phyloP scores from a whole-genome alignment of 805 yeast genomes.

The Scheffersomyces lignosus region DNA sequence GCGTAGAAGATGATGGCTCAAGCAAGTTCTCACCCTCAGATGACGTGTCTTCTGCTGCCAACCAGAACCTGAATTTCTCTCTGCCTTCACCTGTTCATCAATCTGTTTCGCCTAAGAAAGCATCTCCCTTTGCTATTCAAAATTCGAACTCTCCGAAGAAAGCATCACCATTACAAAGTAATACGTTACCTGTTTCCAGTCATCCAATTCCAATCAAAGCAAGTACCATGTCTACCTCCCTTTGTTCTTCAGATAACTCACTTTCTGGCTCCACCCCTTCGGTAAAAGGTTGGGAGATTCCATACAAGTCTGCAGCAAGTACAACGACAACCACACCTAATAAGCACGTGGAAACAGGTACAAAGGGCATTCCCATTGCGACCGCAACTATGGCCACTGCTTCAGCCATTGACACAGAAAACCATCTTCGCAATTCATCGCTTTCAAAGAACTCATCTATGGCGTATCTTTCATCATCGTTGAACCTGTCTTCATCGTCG shows the following conservation, averaged over 20 bases:
- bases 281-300: slow-evolving; percentile 49
- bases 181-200: not conserved
- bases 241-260: slow-evolving; percentile 5
- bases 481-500: slow-evolving; percentile 37
- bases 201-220: slow-evolving; percentile 5
- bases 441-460: slow-evolving; percentile 38
- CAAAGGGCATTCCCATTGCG: slow-evolving; percentile 21
- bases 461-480: slow-evolving; percentile 43
- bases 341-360: slow-evolving; percentile 13
- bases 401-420: slow-evolving; percentile 9
- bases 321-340: slow-evolving; percentile 14
- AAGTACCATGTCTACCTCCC: not conserved
- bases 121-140: not conserved
- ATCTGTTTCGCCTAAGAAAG: not conserved
- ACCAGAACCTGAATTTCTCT: too few relatives aligned
- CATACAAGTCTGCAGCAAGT: slow-evolving; percentile 34
- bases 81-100: too few relatives aligned
- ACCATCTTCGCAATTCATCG: slow-evolving; percentile 23
- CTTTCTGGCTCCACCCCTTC: slow-evolving; percentile 26
- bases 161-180: not conserved
- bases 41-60: not conserved
- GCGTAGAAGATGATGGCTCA: not conserved
- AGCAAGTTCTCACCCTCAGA: not conserved
- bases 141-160: too few relatives aligned
- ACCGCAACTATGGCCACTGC: slow-evolving; percentile 16